Evolutionary conservation across 169 alveolate species (phyloP).

Genomic region (Eimeria necatrix): DNA sequence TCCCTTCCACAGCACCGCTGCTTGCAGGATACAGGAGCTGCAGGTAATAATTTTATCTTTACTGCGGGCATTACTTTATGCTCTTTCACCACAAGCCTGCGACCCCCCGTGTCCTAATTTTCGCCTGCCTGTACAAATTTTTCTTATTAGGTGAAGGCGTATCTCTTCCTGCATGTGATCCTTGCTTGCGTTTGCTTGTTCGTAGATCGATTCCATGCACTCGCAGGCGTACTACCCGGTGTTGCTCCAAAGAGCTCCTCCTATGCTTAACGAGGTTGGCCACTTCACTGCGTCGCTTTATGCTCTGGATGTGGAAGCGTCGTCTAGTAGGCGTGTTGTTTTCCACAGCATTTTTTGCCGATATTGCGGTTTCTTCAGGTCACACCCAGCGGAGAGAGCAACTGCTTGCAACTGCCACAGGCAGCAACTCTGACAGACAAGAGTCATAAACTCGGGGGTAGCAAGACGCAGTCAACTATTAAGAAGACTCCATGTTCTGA

Average conservation of each 20-base stretch:
- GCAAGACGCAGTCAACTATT: neutral
- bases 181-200: neutral
- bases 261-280: slow-evolving; percentile 66
- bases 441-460: neutral
- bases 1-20: slow-evolving; percentile 57
- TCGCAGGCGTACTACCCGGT: slow-evolving; percentile 81
- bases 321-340: neutral
- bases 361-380: neutral
- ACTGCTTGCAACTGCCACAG: neutral
- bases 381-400: slow-evolving; percentile 12
- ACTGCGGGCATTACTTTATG: neutral
- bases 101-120: too few relatives aligned
- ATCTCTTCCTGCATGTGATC: neutral
- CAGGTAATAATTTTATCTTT: slow-evolving; percentile 24
- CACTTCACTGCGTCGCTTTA: neutral
- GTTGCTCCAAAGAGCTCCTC: slow-evolving; percentile 78
- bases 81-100: too few relatives aligned
- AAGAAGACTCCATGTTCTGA: neutral
- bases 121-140: neutral
- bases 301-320: neutral
- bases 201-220: slow-evolving; percentile 80
- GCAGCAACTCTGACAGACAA: neutral
- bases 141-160: neutral
- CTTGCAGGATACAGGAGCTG: slow-evolving; percentile 69
- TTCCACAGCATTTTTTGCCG: neutral